These are phyloP conservation scores for Botrytis aclada DNA, from an alignment of 2,329 filamentous ascomycete genomes.

Conservation along the genomic window DNA sequence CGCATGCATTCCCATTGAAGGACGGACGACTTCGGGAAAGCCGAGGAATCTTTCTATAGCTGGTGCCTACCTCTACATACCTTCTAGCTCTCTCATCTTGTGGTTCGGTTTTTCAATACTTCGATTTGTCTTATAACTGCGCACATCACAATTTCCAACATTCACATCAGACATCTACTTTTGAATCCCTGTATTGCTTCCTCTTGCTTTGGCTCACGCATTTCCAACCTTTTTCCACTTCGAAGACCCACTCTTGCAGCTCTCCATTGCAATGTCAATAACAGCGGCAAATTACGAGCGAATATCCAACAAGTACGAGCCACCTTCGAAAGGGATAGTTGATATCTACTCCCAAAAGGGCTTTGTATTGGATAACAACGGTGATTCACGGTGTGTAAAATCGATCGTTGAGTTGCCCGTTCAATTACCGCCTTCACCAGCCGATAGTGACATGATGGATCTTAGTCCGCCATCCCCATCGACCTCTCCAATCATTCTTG, in stretches of 20 bases:
- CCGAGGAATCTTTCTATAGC: neutral
- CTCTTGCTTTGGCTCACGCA: neutral
- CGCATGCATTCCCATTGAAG: neutral
- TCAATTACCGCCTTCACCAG: conserved; percentile 33
- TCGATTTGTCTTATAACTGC: neutral
- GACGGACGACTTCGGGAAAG: neutral
- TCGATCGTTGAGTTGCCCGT: conserved; percentile 18
- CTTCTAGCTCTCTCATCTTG: neutral
- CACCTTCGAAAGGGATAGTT: neutral
- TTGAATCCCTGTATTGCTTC: neutral
- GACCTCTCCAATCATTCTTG: conserved; percentile 18
- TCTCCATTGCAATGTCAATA: conserved; percentile 1
- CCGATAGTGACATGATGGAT: conserved; percentile 31
- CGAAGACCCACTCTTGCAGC: neutral
- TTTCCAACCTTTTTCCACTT: neutral
- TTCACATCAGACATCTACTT: neutral
- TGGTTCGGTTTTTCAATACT: neutral
- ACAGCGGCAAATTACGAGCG: conserved; percentile 4
- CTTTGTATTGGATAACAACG: neutral
- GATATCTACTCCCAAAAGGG: neutral
- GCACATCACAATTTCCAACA: neutral
- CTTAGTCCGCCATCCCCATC: conserved; percentile 22
- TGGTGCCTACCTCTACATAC: neutral
- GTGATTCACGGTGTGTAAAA: conserved; percentile 14
- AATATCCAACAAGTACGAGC: conserved; percentile 5